Base-by-base conservation (phyloP, 2,329 filamentous ascomycete species). In the Lasiodiplodia gonubiensis region DNA sequence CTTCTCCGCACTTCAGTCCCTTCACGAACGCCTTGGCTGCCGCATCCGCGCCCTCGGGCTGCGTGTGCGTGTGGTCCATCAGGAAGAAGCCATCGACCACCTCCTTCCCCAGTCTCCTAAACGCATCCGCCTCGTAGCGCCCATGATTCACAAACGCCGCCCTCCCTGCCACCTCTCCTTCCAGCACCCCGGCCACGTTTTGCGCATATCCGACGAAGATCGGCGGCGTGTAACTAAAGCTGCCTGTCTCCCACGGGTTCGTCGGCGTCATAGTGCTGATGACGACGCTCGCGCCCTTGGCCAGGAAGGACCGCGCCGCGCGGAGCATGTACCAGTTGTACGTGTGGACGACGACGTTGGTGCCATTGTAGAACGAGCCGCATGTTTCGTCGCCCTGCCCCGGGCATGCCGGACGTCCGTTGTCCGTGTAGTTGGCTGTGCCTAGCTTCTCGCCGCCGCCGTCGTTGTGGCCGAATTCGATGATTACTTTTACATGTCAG, bases 381-480 rank as follows among this genome's bases (percentile, higher is more conserved):
- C 87, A 89, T 0, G 82, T 85, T 73, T 89, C 82, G 8, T 74
- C 74, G 16, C 86, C 86, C 0, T 81, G 78, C 2, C 87, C 87
- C 2, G 79, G 74, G 68, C 89, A 91, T 71, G 86, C 88, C 1
- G 84, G 86, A 16, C 88, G 84, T 0, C 86, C 86, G 71, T 90
- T 90, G 75, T 91, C 89, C 23, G 74, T 83, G 1, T 75, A 76
- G 2, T 74, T 78, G 2, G 88, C 79, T 0, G 84, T 84, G 42
- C 59, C 59, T 8, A 63, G 46, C 18, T 12, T 23, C 25, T 6
- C 25, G 59, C 59, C 59, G 1, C 89, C 88, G 25, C 88, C 89
- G 71, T 92, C 90, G 72, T 92, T 92, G 80, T 92, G 89, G 0
- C 90, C 89, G 72, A 92, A 90, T 72, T 91, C 89, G 64, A 92